Base-by-base conservation (phyloP, 2,329 filamentous ascomycete species). In the Nothophaeocryptopus gaeumannii region DNA sequence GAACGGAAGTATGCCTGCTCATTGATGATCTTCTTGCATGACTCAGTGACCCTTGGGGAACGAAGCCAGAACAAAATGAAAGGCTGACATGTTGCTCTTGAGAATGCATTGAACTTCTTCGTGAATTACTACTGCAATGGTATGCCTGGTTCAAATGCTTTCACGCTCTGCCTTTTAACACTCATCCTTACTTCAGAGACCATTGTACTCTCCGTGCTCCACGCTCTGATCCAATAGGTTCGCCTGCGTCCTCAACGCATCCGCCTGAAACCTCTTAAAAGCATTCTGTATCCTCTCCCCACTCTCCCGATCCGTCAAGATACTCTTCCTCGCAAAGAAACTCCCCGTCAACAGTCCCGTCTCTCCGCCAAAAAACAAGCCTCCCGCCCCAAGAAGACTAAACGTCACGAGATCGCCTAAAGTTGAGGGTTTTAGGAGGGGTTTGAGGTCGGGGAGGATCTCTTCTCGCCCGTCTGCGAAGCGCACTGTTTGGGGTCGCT, bases 301-400 rank as follows among this genome's bases (percentile, higher is more conserved):
- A 74, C 74, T 72, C 47, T 78, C 79, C 0, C 79, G 74, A 58
- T 86, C 79, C 20, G 65, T 66, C 1, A 70, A 72, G 45, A 87
- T 78, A 1, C 70, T 70, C 33, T 78, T 71, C 30, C 76, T 73
- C 2, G 80, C 82, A 3, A 76, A 74, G 39, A 74, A 73, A 1
- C 75, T 76, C 0, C 84, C 83, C 0, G 75, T 76, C 50, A 85
- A 55, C 39, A 86, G 68, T 0, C 84, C 83, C 10, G 76, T 67
- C 68, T 87, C 84, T 7, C 84, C 83, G 7, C 83, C 83, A 5
- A 87, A 55, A 53, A 87, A 82, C 5, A 85, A 63, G 0, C 83
- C 83, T 11, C 81, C 83, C 0, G 78, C 62, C 0, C 78, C 77
- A 39, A 85, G 82, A 61, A 86, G 78, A 53, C 79, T 77, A 61